Base-by-base conservation (phyloP, 2,329 filamentous ascomycete genomes). In the Monosporascus sp. region DNA sequence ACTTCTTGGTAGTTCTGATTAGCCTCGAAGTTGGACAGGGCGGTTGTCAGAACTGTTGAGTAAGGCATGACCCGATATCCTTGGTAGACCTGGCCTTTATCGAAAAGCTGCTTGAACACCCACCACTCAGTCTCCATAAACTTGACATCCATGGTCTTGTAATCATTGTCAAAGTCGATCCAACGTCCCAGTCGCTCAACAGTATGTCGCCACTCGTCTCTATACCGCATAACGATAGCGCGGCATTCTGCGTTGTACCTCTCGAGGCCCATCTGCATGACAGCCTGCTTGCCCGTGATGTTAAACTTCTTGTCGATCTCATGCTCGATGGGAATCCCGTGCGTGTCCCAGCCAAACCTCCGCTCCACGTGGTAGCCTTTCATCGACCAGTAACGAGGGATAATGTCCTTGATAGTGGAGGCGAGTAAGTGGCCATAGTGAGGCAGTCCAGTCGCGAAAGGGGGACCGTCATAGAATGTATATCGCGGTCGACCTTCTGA, bases 61-160 rank as follows among this genome's bases (percentile, higher is more conserved):
- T 94, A 97, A 14, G 93, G 93, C 89, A 97, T 94, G 57, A 97
- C 90, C 66, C 86, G 85, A 71, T 94, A 89, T 44, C 90, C 92
- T 61, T 90, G 88, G 70, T 97, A 97, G 51, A 97, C 90, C 57
- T 88, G 79, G 52, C 85, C 89, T 73, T 96, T 96, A 62, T 96
- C 89, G 69, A 90, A 95, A 24, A 97, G 79, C 68, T 93, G 84
- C 76, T 94, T 95, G 78, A 96, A 96, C 18, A 94, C 88, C 92
- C 93, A 97, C 93, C 93, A 97, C 59, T 89, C 84, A 0, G 88
- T 88, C 75, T 97, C 93, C 93, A 97, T 97, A 74, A 95, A 97
- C 20, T 78, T 85, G n/a, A 86, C 80, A 69, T 97, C 88, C 90
- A 97, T 96, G 37, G 90, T 96, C 86, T 96, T 96, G 78, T 96